A percentile compares a stretch with the other conserved stretches of the same genome.
Conservation (phyloP, 257 asterid species). For the Marsdenia floribunda region DNA sequence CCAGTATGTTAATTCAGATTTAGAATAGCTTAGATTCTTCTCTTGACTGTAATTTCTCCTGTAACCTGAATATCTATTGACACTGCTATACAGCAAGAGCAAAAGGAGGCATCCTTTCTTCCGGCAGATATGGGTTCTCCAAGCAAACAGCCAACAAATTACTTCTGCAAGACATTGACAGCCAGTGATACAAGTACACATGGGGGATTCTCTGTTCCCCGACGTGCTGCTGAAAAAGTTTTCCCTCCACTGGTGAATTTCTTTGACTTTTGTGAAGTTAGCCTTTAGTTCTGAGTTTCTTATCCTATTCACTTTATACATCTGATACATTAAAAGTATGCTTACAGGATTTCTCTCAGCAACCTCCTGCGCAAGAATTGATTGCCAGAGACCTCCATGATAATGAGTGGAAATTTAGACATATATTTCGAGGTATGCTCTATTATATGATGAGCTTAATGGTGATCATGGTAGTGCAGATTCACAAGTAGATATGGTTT, state of each 20-base stretch:
- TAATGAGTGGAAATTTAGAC: slow-evolving; percentile 86
- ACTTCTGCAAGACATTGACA: slow-evolving; percentile 77
- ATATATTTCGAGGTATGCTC: slow-evolving; percentile 70
- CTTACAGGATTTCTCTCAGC: slow-evolving; percentile 61
- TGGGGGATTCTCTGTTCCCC: slow-evolving; percentile 89
- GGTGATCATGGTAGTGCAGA: background rate
- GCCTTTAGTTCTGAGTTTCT: background rate
- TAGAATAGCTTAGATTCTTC: background rate
- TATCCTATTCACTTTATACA: slow-evolving; percentile 5
- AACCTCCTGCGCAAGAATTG: slow-evolving; percentile 85
- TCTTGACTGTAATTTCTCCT: background rate
- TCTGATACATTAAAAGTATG: background rate
- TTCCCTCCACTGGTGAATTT: slow-evolving; percentile 64
- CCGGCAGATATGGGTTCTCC: slow-evolving; percentile 66
- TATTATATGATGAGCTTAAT: background rate
- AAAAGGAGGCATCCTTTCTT: slow-evolving; percentile 64
- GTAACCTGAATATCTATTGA: background rate
- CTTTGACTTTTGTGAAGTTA: background rate
- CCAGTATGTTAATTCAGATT: slow-evolving; percentile 39
- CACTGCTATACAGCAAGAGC: slow-evolving; percentile 57
- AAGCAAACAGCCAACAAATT: slow-evolving; percentile 72
- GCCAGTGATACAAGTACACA: slow-evolving; percentile 85
- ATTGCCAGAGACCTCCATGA: slow-evolving; percentile 75
- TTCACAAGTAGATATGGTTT: background rate
- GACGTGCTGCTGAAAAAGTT: slow-evolving; percentile 86